Evolutionary conservation across 1,139 yeast genomes (phyloP).

Genomic region (Nakaseomyces kungkrabaensis): DNA sequence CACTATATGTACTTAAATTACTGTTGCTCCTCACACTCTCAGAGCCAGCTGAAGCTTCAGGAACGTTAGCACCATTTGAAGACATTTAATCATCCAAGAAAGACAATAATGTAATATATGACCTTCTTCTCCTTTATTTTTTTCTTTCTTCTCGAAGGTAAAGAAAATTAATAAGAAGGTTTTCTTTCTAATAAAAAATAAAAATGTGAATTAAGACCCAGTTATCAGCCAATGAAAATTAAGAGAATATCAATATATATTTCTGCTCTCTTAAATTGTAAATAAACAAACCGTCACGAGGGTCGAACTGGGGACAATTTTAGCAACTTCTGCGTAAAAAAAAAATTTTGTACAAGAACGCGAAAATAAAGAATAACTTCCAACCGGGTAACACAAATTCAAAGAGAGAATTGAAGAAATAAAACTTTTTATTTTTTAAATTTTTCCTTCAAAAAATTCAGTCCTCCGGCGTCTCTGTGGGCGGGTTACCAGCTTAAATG

Average conservation of each 20-base stretch:
- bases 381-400: too few species aligned
- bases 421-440: too few species aligned
- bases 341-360: not conserved
- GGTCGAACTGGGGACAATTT: not conserved
- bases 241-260: not conserved
- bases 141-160: too few species aligned
- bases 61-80: slow-evolving; percentile 2
- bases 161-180: not conserved
- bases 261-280: not conserved
- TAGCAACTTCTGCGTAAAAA: not conserved
- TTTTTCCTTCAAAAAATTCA: too few species aligned
- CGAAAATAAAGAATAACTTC: not conserved
- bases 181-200: not conserved
- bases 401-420: too few species aligned
- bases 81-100: slow-evolving; percentile 3
- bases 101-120: not conserved
- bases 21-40: slow-evolving; percentile 3
- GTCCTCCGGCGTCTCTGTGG: too few species aligned
- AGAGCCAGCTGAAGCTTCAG: slow-evolving; percentile 4
- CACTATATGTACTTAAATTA: not conserved
- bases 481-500: too few species aligned
- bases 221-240: not conserved
- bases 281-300: not conserved
- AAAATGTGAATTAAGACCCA: too few species aligned
- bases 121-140: too few species aligned